Percentiles rank a stretch among this genome's conserved stretches.
Evolutionary conservation across 768 basidiomycete genomes (phyloP).

Genomic region (Scleroderma citrinum): DNA sequence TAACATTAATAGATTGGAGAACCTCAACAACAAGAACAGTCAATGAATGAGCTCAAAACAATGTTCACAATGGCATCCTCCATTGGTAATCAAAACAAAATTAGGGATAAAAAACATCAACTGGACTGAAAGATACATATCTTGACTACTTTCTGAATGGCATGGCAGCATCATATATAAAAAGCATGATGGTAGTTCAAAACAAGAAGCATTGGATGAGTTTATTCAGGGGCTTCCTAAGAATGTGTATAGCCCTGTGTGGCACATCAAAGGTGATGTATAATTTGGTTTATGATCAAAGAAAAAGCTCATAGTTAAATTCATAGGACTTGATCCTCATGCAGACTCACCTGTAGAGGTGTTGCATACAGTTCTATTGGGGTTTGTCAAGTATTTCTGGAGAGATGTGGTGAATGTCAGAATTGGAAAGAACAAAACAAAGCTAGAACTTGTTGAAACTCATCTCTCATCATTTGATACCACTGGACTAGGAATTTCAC

Average conservation of each 20-base stretch:
- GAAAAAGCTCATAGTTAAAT: not conserved
- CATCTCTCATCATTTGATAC: slow-evolving; percentile 6
- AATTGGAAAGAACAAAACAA: slow-evolving; percentile 1
- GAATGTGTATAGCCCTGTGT: slow-evolving; percentile 8
- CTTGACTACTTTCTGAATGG: slow-evolving; percentile 3
- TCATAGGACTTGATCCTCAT: slow-evolving; percentile 14
- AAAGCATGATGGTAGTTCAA: slow-evolving; percentile 1
- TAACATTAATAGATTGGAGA: not conserved
- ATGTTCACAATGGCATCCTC: not conserved
- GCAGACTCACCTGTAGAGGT: slow-evolving; percentile 18
- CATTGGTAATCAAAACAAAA: not conserved
- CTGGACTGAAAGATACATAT: slow-evolving; percentile 9
- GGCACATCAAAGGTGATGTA: slow-evolving; percentile 3
- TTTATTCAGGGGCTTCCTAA: not conserved
- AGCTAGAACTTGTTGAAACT: not conserved
- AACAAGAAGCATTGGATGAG: not conserved
- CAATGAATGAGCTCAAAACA: not conserved
- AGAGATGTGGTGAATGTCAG: slow-evolving; percentile 6
- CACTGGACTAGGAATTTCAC: slow-evolving; percentile 8
- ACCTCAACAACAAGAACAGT: not conserved
- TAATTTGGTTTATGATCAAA: not conserved
- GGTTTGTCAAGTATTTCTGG: slow-evolving; percentile 21
- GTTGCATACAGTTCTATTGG: slow-evolving; percentile 17
- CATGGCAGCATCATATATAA: not conserved
- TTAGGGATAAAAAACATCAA: slow-evolving; percentile 1